Evolutionary conservation across 495 filamentous ascomycete species (phyloP).

Genomic region (Xylaria castorea): DNA sequence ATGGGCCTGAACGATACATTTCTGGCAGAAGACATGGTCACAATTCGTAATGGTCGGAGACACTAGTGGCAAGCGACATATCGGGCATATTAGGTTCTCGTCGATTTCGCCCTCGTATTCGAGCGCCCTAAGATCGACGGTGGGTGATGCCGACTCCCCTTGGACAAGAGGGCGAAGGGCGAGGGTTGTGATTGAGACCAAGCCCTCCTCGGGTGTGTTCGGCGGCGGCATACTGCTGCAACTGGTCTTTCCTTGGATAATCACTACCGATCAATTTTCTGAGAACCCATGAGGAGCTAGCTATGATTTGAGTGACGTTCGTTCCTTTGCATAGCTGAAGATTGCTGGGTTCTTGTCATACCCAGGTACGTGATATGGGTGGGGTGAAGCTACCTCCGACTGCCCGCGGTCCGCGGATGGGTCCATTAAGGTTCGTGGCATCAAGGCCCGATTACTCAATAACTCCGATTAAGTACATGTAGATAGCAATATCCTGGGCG

Average conservation of each 20-base stretch:
- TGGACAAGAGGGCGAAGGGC: constrained; percentile 31
- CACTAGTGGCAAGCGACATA: constrained; percentile 79
- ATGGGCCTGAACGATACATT: constrained; percentile 69
- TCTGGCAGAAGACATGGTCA: constrained; percentile 72
- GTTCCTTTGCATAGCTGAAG: neutral
- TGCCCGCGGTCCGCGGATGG: constrained; percentile 2
- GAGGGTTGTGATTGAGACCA: constrained; percentile 33
- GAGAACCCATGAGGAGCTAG: constrained; percentile 7
- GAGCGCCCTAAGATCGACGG: constrained; percentile 68
- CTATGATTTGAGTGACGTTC: neutral
- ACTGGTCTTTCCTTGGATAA: neutral
- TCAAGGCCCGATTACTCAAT: neutral
- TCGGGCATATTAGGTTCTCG: constrained; percentile 81
- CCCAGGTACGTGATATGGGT: neutral
- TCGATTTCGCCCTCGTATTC: constrained; percentile 75
- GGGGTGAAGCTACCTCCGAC: neutral
- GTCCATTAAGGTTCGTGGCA: neutral
- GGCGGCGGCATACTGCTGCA: constrained; percentile 40
- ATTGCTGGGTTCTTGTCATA: neutral
- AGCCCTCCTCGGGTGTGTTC: constrained; percentile 45
- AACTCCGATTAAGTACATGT: neutral
- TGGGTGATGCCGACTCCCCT: constrained; percentile 17
- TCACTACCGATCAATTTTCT: neutral
- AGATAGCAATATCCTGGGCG: neutral
- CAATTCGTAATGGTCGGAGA: constrained; percentile 75